phyloP scores from a whole-genome alignment of 148 eudicot genomes.

The Euryodendron excelsum region DNA sequence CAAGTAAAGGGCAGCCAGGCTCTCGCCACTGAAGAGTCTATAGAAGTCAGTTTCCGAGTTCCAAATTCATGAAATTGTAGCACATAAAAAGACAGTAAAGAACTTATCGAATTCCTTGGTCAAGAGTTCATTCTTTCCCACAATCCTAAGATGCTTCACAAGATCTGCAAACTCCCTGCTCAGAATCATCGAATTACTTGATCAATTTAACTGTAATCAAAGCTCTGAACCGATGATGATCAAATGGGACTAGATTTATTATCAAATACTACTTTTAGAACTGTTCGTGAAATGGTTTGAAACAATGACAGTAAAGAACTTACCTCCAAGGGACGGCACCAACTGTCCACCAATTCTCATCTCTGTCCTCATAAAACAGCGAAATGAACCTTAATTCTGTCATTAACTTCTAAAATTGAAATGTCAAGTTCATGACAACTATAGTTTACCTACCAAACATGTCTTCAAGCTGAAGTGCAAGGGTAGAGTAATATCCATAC shows the following conservation, averaged over 20 bases:
- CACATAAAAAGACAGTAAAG: no score
- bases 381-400: not conserved
- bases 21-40: no score
- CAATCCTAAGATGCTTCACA: conserved; percentile 63
- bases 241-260: not conserved
- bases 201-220: not conserved
- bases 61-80: no score
- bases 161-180: conserved; percentile 59
- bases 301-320: conserved; percentile 10
- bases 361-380: conserved; percentile 55
- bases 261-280: no score
- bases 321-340: conserved; percentile 91
- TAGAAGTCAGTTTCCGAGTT: no score
- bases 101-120: no score
- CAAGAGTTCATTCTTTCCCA: conserved; percentile 46
- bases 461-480: conserved; percentile 65
- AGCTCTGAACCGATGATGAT: not conserved
- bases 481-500: conserved; percentile 45
- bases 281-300: no score
- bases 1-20: no score
- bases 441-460: conserved; percentile 69
- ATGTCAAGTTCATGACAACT: not conserved
- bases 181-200: not conserved
- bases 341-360: conserved; percentile 59
- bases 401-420: not conserved